Percentiles rank a stretch among this genome's conserved stretches.
These are phyloP conservation scores for Morella rubra DNA, from an alignment of 306 rosid genomes.

Conservation along the genomic window DNA sequence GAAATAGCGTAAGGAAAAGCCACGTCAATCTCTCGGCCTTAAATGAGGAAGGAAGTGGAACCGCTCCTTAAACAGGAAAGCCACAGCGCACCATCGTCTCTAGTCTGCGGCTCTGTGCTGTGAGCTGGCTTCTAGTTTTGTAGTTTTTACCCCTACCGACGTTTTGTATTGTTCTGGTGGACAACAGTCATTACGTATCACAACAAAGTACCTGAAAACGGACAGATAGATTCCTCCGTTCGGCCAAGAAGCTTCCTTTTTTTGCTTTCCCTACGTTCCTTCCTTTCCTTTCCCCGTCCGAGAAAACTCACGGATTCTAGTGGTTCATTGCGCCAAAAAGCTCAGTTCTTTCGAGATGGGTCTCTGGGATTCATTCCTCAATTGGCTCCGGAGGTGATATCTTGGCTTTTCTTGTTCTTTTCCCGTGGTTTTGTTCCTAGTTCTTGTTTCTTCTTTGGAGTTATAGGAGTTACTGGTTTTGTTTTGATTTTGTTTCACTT, in stretches of 20 bases:
- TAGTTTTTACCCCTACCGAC: too few species aligned
- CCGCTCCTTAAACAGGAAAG: too few species aligned
- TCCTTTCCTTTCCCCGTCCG: background rate
- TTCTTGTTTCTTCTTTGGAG: background rate
- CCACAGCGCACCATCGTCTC: background rate
- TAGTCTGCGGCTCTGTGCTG: too few species aligned
- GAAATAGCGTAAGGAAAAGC: too few species aligned
- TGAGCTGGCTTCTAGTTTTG: too few species aligned
- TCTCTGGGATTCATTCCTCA: background rate
- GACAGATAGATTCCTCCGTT: background rate
- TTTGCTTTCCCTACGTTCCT: background rate
- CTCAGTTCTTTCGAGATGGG: background rate
- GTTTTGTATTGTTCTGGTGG: background rate
- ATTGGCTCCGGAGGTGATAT: background rate
- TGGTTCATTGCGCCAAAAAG: background rate
- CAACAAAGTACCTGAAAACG: background rate
- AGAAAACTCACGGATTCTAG: background rate
- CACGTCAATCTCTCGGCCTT: too few species aligned
- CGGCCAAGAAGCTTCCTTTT: background rate
- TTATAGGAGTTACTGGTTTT: too few species aligned
- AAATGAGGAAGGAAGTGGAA: too few species aligned
- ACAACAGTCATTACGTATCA: background rate
- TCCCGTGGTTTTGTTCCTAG: background rate
- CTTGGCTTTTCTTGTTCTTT: too few species aligned
- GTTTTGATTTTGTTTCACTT: too few species aligned